phyloP scores from a whole-genome alignment of 2,329 filamentous ascomycete genomes.

The Incumbomyces lentus region DNA sequence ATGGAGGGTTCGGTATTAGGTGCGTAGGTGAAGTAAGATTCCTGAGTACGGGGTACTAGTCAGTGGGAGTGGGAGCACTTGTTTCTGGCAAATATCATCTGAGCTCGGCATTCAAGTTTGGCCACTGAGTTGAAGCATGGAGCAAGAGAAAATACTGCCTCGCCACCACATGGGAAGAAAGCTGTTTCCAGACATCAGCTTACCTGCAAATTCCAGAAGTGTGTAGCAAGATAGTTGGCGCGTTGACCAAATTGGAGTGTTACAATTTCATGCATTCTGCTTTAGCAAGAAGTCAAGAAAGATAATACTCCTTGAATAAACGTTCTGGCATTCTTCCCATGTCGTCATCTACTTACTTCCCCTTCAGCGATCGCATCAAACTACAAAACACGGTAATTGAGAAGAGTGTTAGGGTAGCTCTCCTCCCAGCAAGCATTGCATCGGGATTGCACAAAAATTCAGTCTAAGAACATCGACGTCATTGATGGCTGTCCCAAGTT shows the following conservation, averaged over 20 bases:
- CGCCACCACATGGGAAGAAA: background rate
- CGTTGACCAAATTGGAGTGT: conserved; percentile 87
- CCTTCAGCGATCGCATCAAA: too few relatives aligned
- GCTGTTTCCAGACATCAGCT: conserved; percentile 1
- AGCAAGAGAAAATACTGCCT: background rate
- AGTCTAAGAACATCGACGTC: too few relatives aligned
- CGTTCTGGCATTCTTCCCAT: too few relatives aligned
- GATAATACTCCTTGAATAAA: too few relatives aligned
- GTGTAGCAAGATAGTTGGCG: conserved; percentile 85
- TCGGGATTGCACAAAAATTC: too few relatives aligned
- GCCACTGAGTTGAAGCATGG: background rate
- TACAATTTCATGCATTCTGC: conserved; percentile 79
- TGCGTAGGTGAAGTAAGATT: conserved; percentile 92
- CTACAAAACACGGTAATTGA: too few relatives aligned
- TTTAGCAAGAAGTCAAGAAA: background rate
- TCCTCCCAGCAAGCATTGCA: too few relatives aligned
- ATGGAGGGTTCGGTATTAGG: conserved; percentile 54
- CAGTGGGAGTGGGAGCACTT: background rate
- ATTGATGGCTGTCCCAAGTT: too few relatives aligned
- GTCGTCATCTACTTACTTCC: too few relatives aligned
- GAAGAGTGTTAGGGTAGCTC: too few relatives aligned
- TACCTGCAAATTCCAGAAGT: conserved; percentile 96
- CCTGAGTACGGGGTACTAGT: conserved; percentile 40
- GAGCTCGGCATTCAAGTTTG: background rate
- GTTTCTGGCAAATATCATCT: background rate